phyloP scores from a whole-genome alignment of 495 filamentous ascomycete species.

The Bombardia bombarda region DNA sequence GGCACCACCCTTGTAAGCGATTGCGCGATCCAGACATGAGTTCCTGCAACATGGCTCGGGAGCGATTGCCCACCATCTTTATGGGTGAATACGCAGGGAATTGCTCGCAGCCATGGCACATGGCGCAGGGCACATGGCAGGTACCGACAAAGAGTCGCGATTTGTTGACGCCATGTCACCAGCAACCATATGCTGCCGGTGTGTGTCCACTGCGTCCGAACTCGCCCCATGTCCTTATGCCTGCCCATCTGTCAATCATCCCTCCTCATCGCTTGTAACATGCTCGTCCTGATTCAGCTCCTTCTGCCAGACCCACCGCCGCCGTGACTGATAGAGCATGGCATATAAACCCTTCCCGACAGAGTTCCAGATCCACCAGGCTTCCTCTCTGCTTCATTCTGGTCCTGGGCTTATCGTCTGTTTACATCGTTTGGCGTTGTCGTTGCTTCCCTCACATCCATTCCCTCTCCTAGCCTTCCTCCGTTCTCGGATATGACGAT shows the following conservation, averaged over 20 bases:
- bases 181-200: conserved; percentile 1
- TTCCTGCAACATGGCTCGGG: conserved; percentile 7
- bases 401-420: background rate
- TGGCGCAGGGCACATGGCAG: no score
- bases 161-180: conserved; percentile 17
- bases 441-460: background rate
- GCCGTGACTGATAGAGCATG: background rate
- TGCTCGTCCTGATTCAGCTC: conserved; percentile 4
- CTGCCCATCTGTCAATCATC: background rate
- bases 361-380: background rate
- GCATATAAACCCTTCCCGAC: background rate
- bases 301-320: background rate
- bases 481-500: conserved; percentile 9
- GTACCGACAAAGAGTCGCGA: conserved; percentile 14
- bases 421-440: background rate
- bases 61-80: background rate
- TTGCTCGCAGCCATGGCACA: no score
- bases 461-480: background rate
- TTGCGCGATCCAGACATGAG: conserved; percentile 22
- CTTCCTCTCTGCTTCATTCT: background rate
- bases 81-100: no score
- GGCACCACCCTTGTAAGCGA: conserved; percentile 24
- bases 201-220: conserved; percentile 7
- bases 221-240: background rate
- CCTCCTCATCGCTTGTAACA: background rate